Percentiles rank a stretch among this genome's conserved stretches.
These are phyloP conservation scores for Aureobasidium sp. DNA, from an alignment of 2,329 filamentous ascomycete species.

Conservation along the genomic window DNA sequence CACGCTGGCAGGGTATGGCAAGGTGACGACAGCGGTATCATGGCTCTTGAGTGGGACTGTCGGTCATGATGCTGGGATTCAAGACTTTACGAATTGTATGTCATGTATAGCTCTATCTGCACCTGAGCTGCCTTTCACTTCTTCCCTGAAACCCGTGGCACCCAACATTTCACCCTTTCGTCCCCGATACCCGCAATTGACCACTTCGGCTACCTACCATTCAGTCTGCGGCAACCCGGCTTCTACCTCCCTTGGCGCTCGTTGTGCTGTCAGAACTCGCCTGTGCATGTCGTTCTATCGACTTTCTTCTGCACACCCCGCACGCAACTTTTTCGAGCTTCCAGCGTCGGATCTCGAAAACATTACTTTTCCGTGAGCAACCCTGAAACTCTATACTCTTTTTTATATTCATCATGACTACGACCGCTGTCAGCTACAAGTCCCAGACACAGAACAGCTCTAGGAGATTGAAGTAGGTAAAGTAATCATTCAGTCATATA, in stretches of 20 bases:
- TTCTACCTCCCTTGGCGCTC: not conserved
- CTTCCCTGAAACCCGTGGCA: not conserved
- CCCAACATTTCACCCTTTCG: not conserved
- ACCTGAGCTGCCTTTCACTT: not conserved
- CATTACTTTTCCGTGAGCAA: not conserved
- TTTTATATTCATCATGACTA: not conserved
- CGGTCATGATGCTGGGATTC: slow-evolving; percentile 2
- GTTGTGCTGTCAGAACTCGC: not conserved
- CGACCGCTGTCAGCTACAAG: not conserved
- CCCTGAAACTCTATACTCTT: not conserved
- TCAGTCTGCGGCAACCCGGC: not conserved
- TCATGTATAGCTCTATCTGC: not conserved
- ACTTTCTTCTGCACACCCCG: not conserved
- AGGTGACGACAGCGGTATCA: slow-evolving; percentile 14
- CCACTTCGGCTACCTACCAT: not conserved
- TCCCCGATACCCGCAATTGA: too few relatives aligned
- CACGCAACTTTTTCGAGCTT: not conserved
- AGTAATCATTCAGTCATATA: not conserved
- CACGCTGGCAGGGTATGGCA: slow-evolving; percentile 14
- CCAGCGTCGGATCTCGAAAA: not conserved
- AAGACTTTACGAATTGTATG: not conserved
- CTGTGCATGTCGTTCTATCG: not conserved
- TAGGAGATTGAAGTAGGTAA: not conserved
- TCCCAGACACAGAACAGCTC: not conserved
- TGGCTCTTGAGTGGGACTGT: slow-evolving; percentile 15